A percentile compares a stretch with the other conserved stretches of the same genome.
Evolutionary conservation across 1,284 basidiomycete genomes (phyloP).

Genomic region (Naganishia sp.): DNA sequence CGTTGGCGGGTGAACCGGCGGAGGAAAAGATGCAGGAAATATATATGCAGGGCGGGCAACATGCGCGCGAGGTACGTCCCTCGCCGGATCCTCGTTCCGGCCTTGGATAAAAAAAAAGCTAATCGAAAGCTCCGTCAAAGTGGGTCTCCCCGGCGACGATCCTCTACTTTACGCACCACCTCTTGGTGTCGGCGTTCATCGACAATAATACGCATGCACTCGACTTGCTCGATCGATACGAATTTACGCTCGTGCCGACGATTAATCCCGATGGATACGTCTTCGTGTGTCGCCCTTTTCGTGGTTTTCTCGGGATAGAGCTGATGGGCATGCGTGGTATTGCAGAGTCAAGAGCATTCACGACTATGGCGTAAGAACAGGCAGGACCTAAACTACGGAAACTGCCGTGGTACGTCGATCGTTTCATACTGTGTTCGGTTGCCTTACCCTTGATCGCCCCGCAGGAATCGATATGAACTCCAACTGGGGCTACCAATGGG

Average conservation of each 20-base stretch:
- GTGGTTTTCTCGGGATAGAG: not conserved
- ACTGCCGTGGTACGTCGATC: constrained; percentile 11
- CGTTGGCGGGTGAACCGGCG: constrained; percentile 10
- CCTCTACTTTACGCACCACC: constrained; percentile 70
- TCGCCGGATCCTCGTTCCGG: no score
- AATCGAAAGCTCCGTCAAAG: constrained; percentile 37
- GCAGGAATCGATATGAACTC: constrained; percentile 78
- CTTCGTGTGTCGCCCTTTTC: constrained; percentile 50
- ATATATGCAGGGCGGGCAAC: constrained; percentile 73
- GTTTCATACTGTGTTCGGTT: not conserved
- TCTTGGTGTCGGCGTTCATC: constrained; percentile 60
- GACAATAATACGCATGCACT: constrained; percentile 55
- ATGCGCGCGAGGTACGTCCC: constrained; percentile 69
- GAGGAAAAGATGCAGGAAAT: constrained; percentile 55
- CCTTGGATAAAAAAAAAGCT: no score
- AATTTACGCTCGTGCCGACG: constrained; percentile 74
- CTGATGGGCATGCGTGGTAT: not conserved
- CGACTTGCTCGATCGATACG: constrained; percentile 62
- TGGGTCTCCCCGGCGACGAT: constrained; percentile 78
- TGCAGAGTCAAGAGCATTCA: constrained; percentile 60
- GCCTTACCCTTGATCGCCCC: constrained; percentile 40
- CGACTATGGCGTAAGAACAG: constrained; percentile 85
- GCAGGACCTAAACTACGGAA: constrained; percentile 55
- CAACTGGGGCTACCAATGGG: constrained; percentile 63
- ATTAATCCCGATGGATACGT: constrained; percentile 83